These are phyloP conservation scores for Penicillium italicum DNA, from an alignment of 2,329 filamentous ascomycete species.

Conservation along the genomic window DNA sequence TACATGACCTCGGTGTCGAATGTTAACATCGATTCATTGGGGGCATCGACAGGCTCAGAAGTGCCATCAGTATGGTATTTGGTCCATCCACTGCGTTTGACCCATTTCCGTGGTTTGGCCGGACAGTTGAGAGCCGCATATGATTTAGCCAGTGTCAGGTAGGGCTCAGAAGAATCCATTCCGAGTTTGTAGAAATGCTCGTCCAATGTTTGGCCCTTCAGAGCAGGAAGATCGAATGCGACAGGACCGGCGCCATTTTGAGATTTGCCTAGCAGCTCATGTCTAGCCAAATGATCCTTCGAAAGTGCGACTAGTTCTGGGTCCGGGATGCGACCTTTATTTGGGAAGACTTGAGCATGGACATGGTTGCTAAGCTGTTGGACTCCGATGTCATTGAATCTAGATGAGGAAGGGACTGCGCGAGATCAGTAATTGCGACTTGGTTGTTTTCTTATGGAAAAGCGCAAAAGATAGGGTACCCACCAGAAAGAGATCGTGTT, in stretches of 20 bases:
- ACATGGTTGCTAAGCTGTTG: slow-evolving; percentile 87
- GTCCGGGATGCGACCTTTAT: slow-evolving; percentile 52
- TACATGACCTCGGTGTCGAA: slow-evolving; percentile 98
- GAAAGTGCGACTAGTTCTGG: slow-evolving; percentile 74
- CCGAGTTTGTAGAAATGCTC: slow-evolving; percentile 92
- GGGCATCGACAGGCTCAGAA: slow-evolving; percentile 68
- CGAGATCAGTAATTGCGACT: slow-evolving; percentile 17
- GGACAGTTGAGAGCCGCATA: slow-evolving; percentile 63
- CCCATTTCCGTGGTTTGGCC: slow-evolving; percentile 67
- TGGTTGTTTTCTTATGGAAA: not conserved
- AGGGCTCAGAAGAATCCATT: slow-evolving; percentile 81
- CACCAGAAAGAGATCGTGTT: slow-evolving; percentile 31
- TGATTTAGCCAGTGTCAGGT: slow-evolving; percentile 67
- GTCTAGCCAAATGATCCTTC: slow-evolving; percentile 74
- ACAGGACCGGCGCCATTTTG: slow-evolving; percentile 72
- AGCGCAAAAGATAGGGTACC: not conserved
- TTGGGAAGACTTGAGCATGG: slow-evolving; percentile 75
- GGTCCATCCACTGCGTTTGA: slow-evolving; percentile 81
- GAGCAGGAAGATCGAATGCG: slow-evolving; percentile 75
- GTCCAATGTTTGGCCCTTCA: slow-evolving; percentile 79
- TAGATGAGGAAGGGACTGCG: slow-evolving; percentile 50
- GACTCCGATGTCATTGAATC: slow-evolving; percentile 89
- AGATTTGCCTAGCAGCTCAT: slow-evolving; percentile 87
- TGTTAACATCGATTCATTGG: slow-evolving; percentile 75
- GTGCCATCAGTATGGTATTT: slow-evolving; percentile 77